These are phyloP conservation scores for Backusella tuberculispora DNA, from an alignment of 192 early-diverging fungal species.

Conservation along the genomic window DNA sequence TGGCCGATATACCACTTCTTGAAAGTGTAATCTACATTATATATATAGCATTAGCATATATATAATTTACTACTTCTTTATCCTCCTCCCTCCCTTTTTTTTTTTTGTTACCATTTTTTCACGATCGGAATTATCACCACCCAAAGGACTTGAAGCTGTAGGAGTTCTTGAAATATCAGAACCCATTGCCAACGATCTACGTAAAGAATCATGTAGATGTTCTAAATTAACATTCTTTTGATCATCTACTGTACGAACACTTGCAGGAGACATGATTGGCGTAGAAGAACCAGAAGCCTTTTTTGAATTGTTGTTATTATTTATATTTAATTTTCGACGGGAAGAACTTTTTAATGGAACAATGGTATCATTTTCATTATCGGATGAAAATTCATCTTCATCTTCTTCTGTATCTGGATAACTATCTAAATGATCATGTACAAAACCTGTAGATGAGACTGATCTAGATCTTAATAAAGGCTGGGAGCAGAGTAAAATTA, in stretches of 20 bases:
- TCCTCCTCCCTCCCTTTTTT: neutral
- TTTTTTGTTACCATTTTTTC: slow-evolving; percentile 31
- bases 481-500: neutral
- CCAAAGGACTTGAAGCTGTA: slow-evolving; percentile 18
- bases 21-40: slow-evolving; percentile 32
- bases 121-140: slow-evolving; percentile 12
- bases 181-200: slow-evolving; percentile 43
- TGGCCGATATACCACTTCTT: slow-evolving; percentile 40
- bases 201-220: slow-evolving; percentile 61
- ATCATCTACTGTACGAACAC: slow-evolving; percentile 40
- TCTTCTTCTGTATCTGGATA: slow-evolving; percentile 43
- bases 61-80: too few relatives aligned
- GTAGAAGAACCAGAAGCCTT: slow-evolving; percentile 13
- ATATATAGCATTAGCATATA: too few relatives aligned
- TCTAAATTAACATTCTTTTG: slow-evolving; percentile 52
- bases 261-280: slow-evolving; percentile 11
- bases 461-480: slow-evolving; percentile 32
- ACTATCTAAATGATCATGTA: slow-evolving; percentile 19
- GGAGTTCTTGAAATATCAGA: slow-evolving; percentile 29
- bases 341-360: neutral
- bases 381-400: slow-evolving; percentile 21
- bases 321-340: neutral
- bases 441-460: slow-evolving; percentile 24
- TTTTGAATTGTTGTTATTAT: neutral
- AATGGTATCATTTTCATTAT: slow-evolving; percentile 15